phyloP scores from a whole-genome alignment of 805 yeast species.

The Cyberlindnera veronae region DNA sequence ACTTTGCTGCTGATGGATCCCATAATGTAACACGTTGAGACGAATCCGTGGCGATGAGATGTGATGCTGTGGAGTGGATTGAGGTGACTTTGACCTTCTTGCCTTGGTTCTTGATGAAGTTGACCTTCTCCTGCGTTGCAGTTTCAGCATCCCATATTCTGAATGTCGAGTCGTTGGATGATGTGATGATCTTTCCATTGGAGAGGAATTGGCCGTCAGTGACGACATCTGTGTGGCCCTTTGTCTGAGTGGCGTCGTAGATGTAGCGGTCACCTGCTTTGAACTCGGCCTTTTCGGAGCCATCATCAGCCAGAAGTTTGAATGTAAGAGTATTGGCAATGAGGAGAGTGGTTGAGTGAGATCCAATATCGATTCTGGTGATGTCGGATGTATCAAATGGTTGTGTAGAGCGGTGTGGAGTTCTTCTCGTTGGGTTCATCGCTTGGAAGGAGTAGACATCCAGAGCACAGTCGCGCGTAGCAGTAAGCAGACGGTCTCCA shows the following conservation, averaged over 20 bases:
- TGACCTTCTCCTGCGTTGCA: conserved; percentile 17
- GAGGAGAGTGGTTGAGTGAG: conserved; percentile 1
- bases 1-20: conserved; percentile 10
- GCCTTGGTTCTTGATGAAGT: conserved; percentile 15
- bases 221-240: conserved; percentile 26
- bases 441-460: conserved; percentile 33
- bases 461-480: conserved; percentile 27
- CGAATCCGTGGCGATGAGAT: conserved; percentile 12
- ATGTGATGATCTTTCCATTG: conserved; percentile 16
- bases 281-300: conserved; percentile 16
- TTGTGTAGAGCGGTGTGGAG: conserved; percentile 12
- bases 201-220: conserved; percentile 24
- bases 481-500: conserved; percentile 28
- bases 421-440: conserved; percentile 24
- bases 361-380: conserved; percentile 6
- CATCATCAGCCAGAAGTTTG: conserved; percentile 15
- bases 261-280: conserved; percentile 25
- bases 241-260: conserved; percentile 27
- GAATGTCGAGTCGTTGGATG: conserved; percentile 27
- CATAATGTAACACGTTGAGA: conserved; percentile 15
- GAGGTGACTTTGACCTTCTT: conserved; percentile 13
- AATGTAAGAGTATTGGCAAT: conserved; percentile 18
- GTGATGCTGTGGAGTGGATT: not conserved
- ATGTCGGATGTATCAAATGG: conserved; percentile 17
- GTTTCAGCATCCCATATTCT: conserved; percentile 25